Evolutionary conservation across 1,139 yeast species (phyloP).

Genomic region (Debaryomyces nepalensis): DNA sequence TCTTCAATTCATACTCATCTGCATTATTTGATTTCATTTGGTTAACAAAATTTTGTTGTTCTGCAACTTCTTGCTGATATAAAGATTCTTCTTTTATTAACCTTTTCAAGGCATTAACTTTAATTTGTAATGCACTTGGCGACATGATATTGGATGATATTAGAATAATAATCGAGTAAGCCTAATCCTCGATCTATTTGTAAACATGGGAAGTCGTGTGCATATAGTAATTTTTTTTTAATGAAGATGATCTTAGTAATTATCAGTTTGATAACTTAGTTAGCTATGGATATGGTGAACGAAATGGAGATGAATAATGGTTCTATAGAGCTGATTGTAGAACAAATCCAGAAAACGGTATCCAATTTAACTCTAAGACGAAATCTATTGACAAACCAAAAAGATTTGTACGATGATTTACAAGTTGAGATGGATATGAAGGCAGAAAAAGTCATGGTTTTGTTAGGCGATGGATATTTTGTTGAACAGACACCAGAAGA

Average conservation of each 20-base stretch:
- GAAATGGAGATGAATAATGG: constrained; percentile 3
- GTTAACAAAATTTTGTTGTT: constrained; percentile 57
- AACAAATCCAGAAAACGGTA: constrained; percentile 22
- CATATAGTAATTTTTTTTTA: constrained; percentile 2
- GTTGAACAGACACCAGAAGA: constrained; percentile 49
- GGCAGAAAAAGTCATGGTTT: constrained; percentile 40
- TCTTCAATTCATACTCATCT: constrained; percentile 75
- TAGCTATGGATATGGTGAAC: background rate
- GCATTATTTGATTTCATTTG: constrained; percentile 47
- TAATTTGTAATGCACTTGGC: constrained; percentile 78
- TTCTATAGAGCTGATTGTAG: constrained; percentile 13
- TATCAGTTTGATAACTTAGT: background rate
- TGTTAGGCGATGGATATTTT: constrained; percentile 66
- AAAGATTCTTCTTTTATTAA: constrained; percentile 71
- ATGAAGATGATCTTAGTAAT: background rate
- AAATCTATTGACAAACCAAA: constrained; percentile 21
- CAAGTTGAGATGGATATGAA: constrained; percentile 13
- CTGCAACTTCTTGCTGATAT: constrained; percentile 66
- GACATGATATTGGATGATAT: no score
- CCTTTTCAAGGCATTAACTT: constrained; percentile 72
- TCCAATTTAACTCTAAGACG: constrained; percentile 20
- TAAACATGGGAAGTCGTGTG: constrained; percentile 9
- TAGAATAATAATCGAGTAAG: no score
- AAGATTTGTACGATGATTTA: constrained; percentile 17
- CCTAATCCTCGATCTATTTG: background rate